A percentile compares a stretch with the other conserved stretches of the same genome.
phyloP scores from a whole-genome alignment of 306 rosid genomes.

The Senna siamea region DNA sequence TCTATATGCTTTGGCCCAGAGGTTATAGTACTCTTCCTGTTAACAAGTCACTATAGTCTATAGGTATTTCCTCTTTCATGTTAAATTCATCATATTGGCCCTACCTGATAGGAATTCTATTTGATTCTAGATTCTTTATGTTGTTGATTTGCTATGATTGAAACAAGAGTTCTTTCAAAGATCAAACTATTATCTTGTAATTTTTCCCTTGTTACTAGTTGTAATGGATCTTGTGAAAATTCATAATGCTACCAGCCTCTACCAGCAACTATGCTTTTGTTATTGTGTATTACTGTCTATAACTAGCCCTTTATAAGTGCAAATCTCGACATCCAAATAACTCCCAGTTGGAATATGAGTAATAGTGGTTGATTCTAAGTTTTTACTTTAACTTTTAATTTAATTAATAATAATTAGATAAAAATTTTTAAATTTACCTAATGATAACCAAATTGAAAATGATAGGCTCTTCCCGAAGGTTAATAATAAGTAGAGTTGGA shows the following conservation, averaged over 20 bases:
- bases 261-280: too few species aligned
- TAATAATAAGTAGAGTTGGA: too few species aligned
- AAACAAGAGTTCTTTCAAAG: conserved; percentile 6
- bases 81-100: background rate
- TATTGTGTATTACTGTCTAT: too few species aligned
- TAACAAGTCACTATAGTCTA: conserved; percentile 2
- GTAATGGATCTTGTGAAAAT: background rate
- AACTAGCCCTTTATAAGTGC: too few species aligned
- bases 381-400: too few species aligned
- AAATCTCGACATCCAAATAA: too few species aligned
- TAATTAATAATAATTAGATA: too few species aligned
- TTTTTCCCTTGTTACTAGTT: conserved; percentile 19
- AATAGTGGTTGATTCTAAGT: too few species aligned
- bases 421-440: too few species aligned
- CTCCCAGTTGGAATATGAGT: too few species aligned
- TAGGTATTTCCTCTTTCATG: conserved; percentile 13
- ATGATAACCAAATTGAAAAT: too few species aligned
- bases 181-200: conserved; percentile 20
- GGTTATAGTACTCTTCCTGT: conserved; percentile 14
- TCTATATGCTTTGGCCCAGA: conserved; percentile 1
- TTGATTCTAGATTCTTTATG: conserved; percentile 44
- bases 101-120: conserved; percentile 4
- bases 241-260: background rate
- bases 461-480: too few species aligned
- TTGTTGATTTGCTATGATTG: conserved; percentile 8